Percentiles rank a stretch among this genome's conserved stretches.
These are phyloP conservation scores for Komagataea norvegica DNA, from an alignment of 1,139 yeast species.

Conservation along the genomic window DNA sequence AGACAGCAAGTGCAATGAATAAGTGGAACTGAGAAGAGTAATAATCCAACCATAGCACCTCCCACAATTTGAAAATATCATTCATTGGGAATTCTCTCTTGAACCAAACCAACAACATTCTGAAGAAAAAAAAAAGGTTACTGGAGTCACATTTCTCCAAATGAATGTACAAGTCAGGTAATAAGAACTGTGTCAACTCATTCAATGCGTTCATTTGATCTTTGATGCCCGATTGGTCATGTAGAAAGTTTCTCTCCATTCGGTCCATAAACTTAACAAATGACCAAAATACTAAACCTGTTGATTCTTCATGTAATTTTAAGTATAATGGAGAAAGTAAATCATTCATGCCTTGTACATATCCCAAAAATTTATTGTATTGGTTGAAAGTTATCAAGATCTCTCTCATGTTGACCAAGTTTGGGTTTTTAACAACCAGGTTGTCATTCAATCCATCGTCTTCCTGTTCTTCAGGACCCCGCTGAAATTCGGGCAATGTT, in stretches of 20 bases:
- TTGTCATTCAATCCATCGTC: slow-evolving; percentile 40
- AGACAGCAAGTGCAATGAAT: slow-evolving; percentile 79
- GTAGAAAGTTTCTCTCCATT: slow-evolving; percentile 89
- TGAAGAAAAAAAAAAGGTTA: slow-evolving; percentile 86
- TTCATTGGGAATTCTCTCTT: slow-evolving; percentile 86
- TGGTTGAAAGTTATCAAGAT: slow-evolving; percentile 84
- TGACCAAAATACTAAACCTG: slow-evolving; percentile 71
- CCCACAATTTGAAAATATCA: slow-evolving; percentile 82
- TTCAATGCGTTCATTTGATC: slow-evolving; percentile 79
- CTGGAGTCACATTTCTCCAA: slow-evolving; percentile 83
- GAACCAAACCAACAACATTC: slow-evolving; percentile 94
- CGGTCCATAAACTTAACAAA: slow-evolving; percentile 86
- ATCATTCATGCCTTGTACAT: slow-evolving; percentile 98
- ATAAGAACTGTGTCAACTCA: slow-evolving; percentile 80
- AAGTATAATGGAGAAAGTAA: slow-evolving; percentile 82
- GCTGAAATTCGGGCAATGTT: slow-evolving; percentile 58
- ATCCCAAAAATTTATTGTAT: slow-evolving; percentile 78
- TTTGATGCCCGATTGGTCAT: slow-evolving; percentile 92
- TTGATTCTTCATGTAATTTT: slow-evolving; percentile 64
- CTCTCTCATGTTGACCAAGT: slow-evolving; percentile 67
- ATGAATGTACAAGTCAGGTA: slow-evolving; percentile 79
- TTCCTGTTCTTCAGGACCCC: slow-evolving; percentile 34
- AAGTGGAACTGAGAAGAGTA: slow-evolving; percentile 83
- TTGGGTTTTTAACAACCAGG: slow-evolving; percentile 60
- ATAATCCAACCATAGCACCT: slow-evolving; percentile 83